Evolutionary conservation across 2,329 filamentous ascomycete species (phyloP), one percentile per base, ranked within the genome.

Genomic region (Aspergillus ibericus): DNA sequence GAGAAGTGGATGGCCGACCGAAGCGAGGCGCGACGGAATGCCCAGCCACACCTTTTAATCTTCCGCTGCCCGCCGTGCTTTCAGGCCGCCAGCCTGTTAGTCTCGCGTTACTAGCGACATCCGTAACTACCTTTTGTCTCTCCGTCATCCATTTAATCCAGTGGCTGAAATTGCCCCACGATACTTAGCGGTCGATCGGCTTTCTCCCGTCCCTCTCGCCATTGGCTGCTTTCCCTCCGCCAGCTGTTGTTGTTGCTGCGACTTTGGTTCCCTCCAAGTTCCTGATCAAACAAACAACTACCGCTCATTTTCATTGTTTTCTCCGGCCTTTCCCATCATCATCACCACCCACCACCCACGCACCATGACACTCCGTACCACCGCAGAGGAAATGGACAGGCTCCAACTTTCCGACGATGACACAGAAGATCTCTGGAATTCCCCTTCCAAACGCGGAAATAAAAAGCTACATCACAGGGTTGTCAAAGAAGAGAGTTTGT

Each of bases 381-480:
- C 76, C 34, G 77, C 77, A 40, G 80, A 81, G 58, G 77, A 82
- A 64, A 78, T 85, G 67, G 80, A 83, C 56, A 78, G 78, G 60
- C 75, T 82, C 18, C 75, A 77, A 58, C 74, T 85, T 34, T 84
- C 82, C 32, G 83, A 86, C 59, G 82, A 83, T 25, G 75, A 84
- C 60, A 78, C 80, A 15, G 82, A 85, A 63, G 82, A 83, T 58
- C 77, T 87, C 46, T 86, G 86, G 73, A 80, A 84, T 53, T 85
- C 83, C 10, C 84, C 84, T 7, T 80, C 79, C n/a, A 75, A 68
- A 67, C 72, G 59, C 65, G 74, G 62, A 48, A 66, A 60, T 53
- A 78, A 71, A 63, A 74, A 61, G 58, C 72, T 62, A 63, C 68
- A 58, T 61, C 69, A 59, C 62, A 73, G 54, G 56, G 18, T 56